Conservation (phyloP, 140 eudicot genomes). For the Oenanthe javanica region DNA sequence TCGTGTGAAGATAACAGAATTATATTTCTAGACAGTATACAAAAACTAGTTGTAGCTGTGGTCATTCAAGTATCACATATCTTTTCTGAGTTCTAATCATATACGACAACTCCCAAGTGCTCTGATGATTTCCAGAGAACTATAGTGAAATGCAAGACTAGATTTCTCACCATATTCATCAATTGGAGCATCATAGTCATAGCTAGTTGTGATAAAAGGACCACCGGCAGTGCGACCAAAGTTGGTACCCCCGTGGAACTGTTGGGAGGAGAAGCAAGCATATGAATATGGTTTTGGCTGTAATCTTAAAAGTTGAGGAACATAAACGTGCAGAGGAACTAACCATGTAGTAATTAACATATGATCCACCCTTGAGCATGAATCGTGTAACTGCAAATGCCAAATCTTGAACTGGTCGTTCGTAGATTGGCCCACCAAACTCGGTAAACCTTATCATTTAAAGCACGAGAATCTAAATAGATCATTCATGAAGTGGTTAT, state of each 20-base stretch:
- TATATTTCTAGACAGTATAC: neutral
- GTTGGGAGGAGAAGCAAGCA: conserved; percentile 18
- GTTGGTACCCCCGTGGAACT: conserved; percentile 98
- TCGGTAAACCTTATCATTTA: conserved; percentile 66
- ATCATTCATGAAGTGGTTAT: neutral
- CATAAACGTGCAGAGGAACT: conserved; percentile 8
- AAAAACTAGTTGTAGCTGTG: neutral
- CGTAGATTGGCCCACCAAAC: conserved; percentile 60
- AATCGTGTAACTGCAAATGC: conserved; percentile 96
- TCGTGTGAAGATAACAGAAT: neutral
- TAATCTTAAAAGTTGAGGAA: neutral
- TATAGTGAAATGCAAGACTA: neutral
- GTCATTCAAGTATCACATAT: neutral
- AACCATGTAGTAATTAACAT: conserved; percentile 89
- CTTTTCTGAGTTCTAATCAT: neutral
- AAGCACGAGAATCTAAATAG: neutral
- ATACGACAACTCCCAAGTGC: neutral
- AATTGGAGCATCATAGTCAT: conserved; percentile 94
- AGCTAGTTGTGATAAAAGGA: conserved; percentile 87
- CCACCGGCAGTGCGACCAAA: conserved; percentile 94
- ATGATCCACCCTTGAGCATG: conserved; percentile 77
- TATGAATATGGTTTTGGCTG: neutral
- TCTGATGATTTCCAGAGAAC: neutral
- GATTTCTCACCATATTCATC: conserved; percentile 80
- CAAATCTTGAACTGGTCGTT: conserved; percentile 88